phyloP scores from a whole-genome alignment of 2,329 filamentous ascomycete species.

The Thermomyces lanuginosus region DNA sequence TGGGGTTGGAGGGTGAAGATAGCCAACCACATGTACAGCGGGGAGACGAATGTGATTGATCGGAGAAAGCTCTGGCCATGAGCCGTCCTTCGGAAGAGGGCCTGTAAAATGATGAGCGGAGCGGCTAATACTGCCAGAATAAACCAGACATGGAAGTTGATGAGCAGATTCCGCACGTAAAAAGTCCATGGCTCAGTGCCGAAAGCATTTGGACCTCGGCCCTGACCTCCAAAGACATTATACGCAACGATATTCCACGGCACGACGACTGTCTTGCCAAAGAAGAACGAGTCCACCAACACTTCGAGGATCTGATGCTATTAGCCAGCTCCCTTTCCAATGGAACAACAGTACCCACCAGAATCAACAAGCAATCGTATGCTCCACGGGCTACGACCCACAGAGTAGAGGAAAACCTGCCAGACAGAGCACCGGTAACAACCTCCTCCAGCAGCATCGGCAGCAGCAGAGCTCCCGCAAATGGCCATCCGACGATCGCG shows the following conservation, averaged over 20 bases:
- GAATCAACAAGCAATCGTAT: conserved; percentile 47
- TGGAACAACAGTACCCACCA: conserved; percentile 39
- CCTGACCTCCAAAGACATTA: conserved; percentile 72
- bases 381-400: conserved; percentile 51
- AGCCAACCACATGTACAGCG: conserved; percentile 85
- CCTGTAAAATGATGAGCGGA: conserved; percentile 61
- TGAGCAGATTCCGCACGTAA: conserved; percentile 73
- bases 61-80: conserved; percentile 56
- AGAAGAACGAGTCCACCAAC: conserved; percentile 66
- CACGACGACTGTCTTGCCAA: conserved; percentile 59
- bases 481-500: conserved; percentile 83
- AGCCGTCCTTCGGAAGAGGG: conserved; percentile 41
- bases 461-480: conserved; percentile 63
- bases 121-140: conserved; percentile 57
- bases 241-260: conserved; percentile 90
- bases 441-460: conserved; percentile 71
- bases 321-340: conserved; percentile 11
- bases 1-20: conserved; percentile 90
- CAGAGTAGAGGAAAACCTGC: conserved; percentile 44
- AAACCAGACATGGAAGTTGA: conserved; percentile 97
- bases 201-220: conserved; percentile 74
- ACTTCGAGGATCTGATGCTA: conserved; percentile 47
- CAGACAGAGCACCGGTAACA: conserved; percentile 36
- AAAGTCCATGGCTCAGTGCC: conserved; percentile 96
- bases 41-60: conserved; percentile 59